Evolutionary conservation across 345 rosid genomes (phyloP).

Genomic region (Acer yangbiense): DNA sequence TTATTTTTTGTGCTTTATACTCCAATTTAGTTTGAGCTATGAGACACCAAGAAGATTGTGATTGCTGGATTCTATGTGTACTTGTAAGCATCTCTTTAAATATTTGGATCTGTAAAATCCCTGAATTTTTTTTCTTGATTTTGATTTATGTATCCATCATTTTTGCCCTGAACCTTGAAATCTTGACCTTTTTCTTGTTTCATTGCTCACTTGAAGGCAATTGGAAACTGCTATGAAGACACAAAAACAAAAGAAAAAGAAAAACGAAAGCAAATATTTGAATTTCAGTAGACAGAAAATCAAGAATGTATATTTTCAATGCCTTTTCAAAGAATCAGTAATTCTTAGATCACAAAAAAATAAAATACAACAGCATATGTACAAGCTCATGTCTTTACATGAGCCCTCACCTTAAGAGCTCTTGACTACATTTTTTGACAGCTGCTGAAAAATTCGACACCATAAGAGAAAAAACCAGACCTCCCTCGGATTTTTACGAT

Average conservation of each 20-base stretch:
- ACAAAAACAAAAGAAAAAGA: not conserved
- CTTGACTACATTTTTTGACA: not conserved
- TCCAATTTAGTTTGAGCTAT: not conserved
- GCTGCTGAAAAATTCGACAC: not conserved
- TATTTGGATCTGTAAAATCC: not conserved
- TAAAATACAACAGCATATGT: not conserved
- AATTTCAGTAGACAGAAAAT: not conserved
- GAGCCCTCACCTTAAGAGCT: not conserved
- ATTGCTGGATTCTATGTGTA: conserved; percentile 11
- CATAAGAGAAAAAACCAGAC: not conserved
- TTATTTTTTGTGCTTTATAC: not conserved
- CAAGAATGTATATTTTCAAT: not conserved
- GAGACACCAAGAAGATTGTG: conserved; percentile 12
- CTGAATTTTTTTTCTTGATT: not conserved
- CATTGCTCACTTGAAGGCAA: not conserved
- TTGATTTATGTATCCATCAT: not conserved
- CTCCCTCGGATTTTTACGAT: not conserved
- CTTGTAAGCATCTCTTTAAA: not conserved
- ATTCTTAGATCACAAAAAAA: not conserved
- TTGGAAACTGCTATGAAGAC: not conserved
- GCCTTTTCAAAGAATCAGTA: not conserved
- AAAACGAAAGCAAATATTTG: no score
- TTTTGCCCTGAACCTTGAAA: not conserved
- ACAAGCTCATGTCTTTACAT: conserved; percentile 1
- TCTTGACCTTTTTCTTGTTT: not conserved